Evolutionary conservation across 2,329 filamentous ascomycete species (phyloP).

Genomic region (Pseudogymnoascus sp.): DNA sequence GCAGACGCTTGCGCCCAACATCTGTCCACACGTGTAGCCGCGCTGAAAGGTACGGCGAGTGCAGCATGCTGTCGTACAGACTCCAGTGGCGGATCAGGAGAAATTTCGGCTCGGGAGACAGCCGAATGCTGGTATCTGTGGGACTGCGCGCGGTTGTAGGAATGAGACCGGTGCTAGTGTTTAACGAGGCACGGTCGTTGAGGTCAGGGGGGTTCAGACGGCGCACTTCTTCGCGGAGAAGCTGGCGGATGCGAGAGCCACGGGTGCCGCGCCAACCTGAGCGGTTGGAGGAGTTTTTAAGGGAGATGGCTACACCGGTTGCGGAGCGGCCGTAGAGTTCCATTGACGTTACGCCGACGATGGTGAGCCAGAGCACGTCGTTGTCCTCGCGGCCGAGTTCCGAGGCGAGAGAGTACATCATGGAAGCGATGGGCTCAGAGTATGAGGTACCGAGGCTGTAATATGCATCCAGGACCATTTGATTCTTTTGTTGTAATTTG

Average conservation of each 20-base stretch:
- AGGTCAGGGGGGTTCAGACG: conserved; percentile 77
- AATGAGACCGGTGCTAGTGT: conserved; percentile 71
- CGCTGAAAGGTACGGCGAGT: conserved; percentile 89
- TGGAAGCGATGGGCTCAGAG: conserved; percentile 87
- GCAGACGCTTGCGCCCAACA: conserved; percentile 73
- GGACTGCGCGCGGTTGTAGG: conserved; percentile 81
- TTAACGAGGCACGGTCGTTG: conserved; percentile 48
- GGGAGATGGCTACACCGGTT: conserved; percentile 61
- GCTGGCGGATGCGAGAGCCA: conserved; percentile 73
- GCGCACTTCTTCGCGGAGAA: conserved; percentile 86
- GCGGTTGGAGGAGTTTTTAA: conserved; percentile 46
- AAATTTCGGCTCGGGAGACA: conserved; percentile 91
- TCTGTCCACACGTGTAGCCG: conserved; percentile 93
- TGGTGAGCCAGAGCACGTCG: conserved; percentile 87
- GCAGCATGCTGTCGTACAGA: conserved; percentile 95
- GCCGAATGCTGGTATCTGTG: conserved; percentile 81
- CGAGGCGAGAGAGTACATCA: conserved; percentile 89
- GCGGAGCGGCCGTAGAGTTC: conserved; percentile 84
- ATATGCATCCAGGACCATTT: conserved; percentile 68
- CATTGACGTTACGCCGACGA: conserved; percentile 90
- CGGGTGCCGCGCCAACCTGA: conserved; percentile 74
- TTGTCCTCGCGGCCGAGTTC: conserved; percentile 96
- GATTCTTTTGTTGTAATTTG: conserved; percentile 67
- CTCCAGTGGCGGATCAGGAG: conserved; percentile 94
- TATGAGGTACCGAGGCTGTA: conserved; percentile 84